Percentiles rank a stretch among this genome's conserved stretches.
Conservation (phyloP, 108 stramenopile genomes). For the Seminavis robusta region DNA sequence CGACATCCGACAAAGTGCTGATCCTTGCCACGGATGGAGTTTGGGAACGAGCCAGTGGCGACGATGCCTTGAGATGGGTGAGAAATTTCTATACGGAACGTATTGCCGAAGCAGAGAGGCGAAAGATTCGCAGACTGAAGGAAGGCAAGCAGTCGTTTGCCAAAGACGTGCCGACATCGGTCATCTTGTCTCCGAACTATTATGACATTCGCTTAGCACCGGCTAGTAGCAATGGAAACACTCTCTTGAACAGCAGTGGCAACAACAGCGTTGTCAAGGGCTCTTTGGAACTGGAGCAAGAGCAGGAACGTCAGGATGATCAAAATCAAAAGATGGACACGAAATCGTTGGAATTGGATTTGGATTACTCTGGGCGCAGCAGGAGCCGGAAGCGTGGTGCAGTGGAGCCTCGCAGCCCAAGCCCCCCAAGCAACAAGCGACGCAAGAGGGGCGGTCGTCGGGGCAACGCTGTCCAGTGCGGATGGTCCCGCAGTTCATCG, state of each 20-base stretch:
- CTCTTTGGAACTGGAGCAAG: no score
- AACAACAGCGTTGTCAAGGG: no score
- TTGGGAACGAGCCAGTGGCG: conserved; percentile 78
- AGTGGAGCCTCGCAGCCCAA: conserved; percentile 9
- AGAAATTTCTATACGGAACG: conserved; percentile 67
- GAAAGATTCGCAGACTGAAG: conserved; percentile 17
- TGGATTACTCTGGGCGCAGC: no score
- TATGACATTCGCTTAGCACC: no score
- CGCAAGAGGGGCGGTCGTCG: conserved; percentile 29
- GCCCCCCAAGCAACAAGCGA: conserved; percentile 41
- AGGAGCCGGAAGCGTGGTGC: no score
- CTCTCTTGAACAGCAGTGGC: no score
- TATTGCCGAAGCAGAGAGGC: conserved; percentile 53
- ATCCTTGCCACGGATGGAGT: conserved; percentile 84
- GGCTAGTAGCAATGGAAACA: no score
- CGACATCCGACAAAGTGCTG: conserved; percentile 66
- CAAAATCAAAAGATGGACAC: no score
- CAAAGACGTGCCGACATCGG: no score
- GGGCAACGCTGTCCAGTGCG: conserved; percentile 20
- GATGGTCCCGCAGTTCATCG: conserved; percentile 36
- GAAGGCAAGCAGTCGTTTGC: neutral
- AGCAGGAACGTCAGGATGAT: no score
- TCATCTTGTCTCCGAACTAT: no score
- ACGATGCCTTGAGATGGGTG: conserved; percentile 70
- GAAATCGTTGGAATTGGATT: no score